Conservation (phyloP, 140 eudicot genomes). For the Bidens hawaiensis region DNA sequence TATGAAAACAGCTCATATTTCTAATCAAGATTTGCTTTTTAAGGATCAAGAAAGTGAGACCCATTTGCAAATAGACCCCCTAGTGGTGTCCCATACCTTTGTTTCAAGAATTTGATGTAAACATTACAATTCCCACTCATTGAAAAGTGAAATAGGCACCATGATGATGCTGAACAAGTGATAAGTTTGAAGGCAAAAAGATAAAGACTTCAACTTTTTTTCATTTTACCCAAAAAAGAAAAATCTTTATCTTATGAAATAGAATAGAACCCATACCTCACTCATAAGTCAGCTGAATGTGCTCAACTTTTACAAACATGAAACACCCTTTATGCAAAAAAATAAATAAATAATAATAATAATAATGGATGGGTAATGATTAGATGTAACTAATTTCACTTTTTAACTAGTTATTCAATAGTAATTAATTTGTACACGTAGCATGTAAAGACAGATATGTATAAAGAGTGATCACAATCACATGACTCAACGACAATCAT, state of each 20-base stretch:
- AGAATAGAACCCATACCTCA: constrained; percentile 36
- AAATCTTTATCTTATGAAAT: constrained; percentile 13
- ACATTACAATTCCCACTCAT: constrained; percentile 20
- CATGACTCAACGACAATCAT: constrained; percentile 55
- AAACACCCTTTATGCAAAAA: not conserved
- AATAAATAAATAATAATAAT: too few species aligned
- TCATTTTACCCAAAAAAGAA: constrained; percentile 2
- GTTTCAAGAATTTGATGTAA: constrained; percentile 14
- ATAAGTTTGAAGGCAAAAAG: constrained; percentile 14
- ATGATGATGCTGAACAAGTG: constrained; percentile 13
- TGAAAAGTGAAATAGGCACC: constrained; percentile 25
- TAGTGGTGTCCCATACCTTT: constrained; percentile 37
- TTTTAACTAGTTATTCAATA: not conserved
- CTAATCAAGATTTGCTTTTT: constrained; percentile 24
- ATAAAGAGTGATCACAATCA: constrained; percentile 30
- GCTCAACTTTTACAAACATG: not conserved
- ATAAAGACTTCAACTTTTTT: constrained; percentile 20
- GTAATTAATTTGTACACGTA: not conserved
- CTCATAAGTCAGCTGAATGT: constrained; percentile 12
- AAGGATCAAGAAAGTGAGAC: constrained; percentile 34
- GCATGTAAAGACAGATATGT: constrained; percentile 1
- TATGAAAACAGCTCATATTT: constrained; percentile 14
- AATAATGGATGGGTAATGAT: not conserved
- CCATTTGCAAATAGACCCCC: constrained; percentile 29
- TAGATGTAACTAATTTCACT: constrained; percentile 1